Base-by-base conservation (phyloP, 78 protist genomes). In the Parvularia atlantis region DNA sequence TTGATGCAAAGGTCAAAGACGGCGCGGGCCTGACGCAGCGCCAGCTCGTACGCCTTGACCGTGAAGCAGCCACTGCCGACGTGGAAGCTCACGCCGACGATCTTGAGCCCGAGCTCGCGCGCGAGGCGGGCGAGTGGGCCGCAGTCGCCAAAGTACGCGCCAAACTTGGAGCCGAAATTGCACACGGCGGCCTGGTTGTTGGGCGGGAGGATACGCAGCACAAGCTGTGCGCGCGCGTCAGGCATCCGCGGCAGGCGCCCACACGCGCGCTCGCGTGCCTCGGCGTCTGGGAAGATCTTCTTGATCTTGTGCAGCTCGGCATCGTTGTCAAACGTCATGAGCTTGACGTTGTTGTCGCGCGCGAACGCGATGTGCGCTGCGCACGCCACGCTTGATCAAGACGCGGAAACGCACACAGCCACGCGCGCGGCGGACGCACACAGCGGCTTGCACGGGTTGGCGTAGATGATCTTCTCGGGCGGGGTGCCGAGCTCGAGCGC, bases 81-180 rank as follows among this genome's bases (percentile, higher is more conserved):
- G 82, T 93, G 97, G 89, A 91, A 93, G 80, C 82, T 64, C 74
- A 88, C 85, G 39, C 93, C 89, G 22, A 81, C 87, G 9, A 88
- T 79, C 59, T 73, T 59, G 50, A 81, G 75, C 24, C 66, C 80
- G 65, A 82, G 76, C 33, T 74, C 87, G 39, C 65, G 73, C 9
- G 89, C 83, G 2, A 1, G 33, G 40, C 11, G 58, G 31, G 69
- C 65, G 10, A 77, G 60, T 5, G 2, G 30, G 48, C n/a, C 28
- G 22, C n/a, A 4, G 48, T 7, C 39, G 2, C 4, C 54, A 17
- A 37, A 64, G 26, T 5, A 16, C 31, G 76, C 76, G n/a, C 83
- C 83, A 61, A 77, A 77, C 75, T 76, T 80, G 63, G 5, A 6
- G 46, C 48, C 65, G n/a, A 60, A 20, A 2, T 5, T 11, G 82